Conservation (phyloP, 176 grass and related monocot genomes). For the Tillandsia fasciculata region DNA sequence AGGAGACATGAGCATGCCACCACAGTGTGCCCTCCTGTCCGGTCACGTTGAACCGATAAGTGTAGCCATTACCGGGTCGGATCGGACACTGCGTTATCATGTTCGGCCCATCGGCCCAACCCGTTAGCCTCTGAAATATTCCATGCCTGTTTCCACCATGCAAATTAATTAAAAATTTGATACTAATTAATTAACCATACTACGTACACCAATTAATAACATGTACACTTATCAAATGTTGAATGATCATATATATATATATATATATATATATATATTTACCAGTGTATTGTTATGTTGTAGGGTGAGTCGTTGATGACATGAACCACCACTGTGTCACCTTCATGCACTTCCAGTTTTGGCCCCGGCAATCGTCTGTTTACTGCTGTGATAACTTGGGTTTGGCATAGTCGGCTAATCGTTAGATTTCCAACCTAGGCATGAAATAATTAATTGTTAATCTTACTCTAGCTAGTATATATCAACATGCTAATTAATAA, state of each 20-base stretch:
- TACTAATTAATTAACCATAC: background rate
- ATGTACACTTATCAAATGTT: background rate
- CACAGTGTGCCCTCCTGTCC: conserved; percentile 1
- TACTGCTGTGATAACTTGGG: conserved; percentile 7
- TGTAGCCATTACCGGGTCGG: background rate
- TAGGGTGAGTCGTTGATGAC: conserved; percentile 15
- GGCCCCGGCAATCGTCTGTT: conserved; percentile 9
- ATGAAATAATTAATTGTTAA: background rate
- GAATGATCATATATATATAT: background rate
- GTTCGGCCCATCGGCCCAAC: conserved; percentile 3
- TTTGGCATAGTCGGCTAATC: background rate
- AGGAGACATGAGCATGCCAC: conserved; percentile 7
- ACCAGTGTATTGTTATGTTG: conserved; percentile 17
- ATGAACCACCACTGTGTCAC: conserved; percentile 6
- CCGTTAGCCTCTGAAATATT: background rate
- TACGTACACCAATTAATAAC: background rate
- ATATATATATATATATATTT: background rate
- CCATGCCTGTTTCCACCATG: background rate
- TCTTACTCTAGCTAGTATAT: background rate
- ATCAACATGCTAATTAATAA: background rate
- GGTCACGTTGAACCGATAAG: background rate
- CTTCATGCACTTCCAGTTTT: conserved; percentile 6
- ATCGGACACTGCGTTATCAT: conserved; percentile 13
- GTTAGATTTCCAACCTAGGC: conserved; percentile 8
- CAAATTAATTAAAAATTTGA: background rate